A percentile compares a stretch with the other conserved stretches of the same genome.
Conservation (phyloP, 75 land plant species). For the Selaginella tamariscina region DNA sequence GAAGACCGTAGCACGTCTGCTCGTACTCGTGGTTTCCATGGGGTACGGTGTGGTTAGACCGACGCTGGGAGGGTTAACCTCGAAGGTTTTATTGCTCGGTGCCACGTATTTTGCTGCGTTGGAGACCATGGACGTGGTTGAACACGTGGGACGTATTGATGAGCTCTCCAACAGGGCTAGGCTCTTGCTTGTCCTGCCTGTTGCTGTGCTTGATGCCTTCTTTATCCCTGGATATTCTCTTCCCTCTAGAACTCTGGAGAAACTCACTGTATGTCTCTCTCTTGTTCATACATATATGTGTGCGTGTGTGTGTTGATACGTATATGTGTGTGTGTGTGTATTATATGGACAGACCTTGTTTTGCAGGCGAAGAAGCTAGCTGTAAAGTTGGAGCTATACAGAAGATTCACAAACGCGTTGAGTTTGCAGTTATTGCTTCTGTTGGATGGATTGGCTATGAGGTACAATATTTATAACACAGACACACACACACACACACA, state of each 20-base stretch:
- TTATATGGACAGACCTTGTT: too few relatives aligned
- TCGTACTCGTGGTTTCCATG: conserved; percentile 5
- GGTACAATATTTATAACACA: conserved; percentile 14
- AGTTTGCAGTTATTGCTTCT: conserved; percentile 22
- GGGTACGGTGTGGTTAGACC: conserved; percentile 8
- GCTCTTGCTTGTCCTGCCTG: conserved; percentile 8
- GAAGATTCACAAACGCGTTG: conserved; percentile 26
- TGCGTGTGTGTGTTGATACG: too few relatives aligned
- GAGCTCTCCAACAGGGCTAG: conserved; percentile 2
- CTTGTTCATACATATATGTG: too few relatives aligned
- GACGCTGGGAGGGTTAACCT: conserved; percentile 2
- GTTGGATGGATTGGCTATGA: conserved; percentile 32
- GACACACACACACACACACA: neutral
- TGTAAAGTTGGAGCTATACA: conserved; percentile 29
- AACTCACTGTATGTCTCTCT: neutral
- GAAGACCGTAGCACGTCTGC: conserved; percentile 2
- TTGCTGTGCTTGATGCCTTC: conserved; percentile 6
- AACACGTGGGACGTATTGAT: conserved; percentile 12
- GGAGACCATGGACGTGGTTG: conserved; percentile 5
- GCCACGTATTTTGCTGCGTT: neutral
- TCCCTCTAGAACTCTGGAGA: conserved; percentile 3
- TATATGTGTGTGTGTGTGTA: too few relatives aligned
- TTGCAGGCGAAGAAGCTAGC: conserved; percentile 20
- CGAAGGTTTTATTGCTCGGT: conserved; percentile 2
- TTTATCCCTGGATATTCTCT: neutral